A percentile compares a stretch with the other conserved stretches of the same genome.
phyloP scores from a whole-genome alignment of 2,329 filamentous ascomycete species.

The Venturia pyrina region DNA sequence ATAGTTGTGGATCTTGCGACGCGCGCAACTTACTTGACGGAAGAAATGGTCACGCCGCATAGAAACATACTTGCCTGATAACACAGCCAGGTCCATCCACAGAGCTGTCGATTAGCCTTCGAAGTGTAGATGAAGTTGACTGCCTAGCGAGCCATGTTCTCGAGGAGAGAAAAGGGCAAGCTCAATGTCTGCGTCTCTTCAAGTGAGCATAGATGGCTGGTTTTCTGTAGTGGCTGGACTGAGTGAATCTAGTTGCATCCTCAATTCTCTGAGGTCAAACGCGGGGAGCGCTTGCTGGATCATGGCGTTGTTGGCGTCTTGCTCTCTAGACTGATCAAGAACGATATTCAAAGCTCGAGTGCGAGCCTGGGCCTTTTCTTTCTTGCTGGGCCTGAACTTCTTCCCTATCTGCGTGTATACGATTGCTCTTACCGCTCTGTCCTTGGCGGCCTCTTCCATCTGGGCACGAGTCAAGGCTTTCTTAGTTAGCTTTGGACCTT shows the following conservation, averaged over 20 bases:
- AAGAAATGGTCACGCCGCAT: neutral
- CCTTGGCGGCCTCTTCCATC: neutral
- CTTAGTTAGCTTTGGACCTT: neutral
- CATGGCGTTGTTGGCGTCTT: neutral
- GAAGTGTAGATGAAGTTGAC: neutral
- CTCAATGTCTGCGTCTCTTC: neutral
- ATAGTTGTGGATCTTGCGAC: neutral
- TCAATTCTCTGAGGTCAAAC: neutral
- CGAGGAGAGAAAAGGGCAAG: neutral
- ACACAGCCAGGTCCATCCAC: neutral
- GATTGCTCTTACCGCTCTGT: neutral
- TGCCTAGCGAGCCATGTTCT: neutral
- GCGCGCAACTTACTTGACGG: neutral
- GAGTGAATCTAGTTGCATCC: neutral
- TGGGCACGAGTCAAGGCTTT: neutral
- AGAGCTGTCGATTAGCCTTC: neutral
- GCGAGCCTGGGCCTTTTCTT: neutral
- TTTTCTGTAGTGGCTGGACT: neutral
- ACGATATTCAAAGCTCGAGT: neutral
- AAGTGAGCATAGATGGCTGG: neutral
- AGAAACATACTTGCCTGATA: neutral
- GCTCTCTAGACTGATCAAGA: neutral
- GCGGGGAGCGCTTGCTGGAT: neutral
- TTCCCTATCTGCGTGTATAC: neutral
- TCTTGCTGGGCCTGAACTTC: neutral